A percentile compares a stretch with the other conserved stretches of the same genome.
Conservation (phyloP, 2,329 filamentous ascomycete genomes). For the Epichloe glyceriae region DNA sequence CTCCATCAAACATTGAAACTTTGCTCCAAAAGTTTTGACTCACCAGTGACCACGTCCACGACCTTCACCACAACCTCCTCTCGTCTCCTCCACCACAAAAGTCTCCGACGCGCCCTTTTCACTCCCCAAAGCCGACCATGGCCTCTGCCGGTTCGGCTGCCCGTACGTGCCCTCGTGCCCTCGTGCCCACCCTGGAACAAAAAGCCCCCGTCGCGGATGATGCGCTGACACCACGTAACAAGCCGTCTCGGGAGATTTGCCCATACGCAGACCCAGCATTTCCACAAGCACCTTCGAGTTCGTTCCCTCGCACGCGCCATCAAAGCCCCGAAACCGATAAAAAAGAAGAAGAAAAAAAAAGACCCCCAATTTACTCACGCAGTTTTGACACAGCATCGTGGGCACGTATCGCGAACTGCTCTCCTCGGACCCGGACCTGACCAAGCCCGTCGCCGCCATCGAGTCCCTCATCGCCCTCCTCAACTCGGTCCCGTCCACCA, state of each 20-base stretch:
- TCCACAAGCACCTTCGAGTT: conserved; percentile 12
- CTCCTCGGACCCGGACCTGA: conserved; percentile 63
- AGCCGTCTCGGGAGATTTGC: conserved; percentile 3
- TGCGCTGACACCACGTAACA: not conserved
- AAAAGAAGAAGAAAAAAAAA: not conserved
- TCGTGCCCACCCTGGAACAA: no score
- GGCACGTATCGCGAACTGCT: conserved; percentile 41
- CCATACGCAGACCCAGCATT: conserved; percentile 5
- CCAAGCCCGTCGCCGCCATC: conserved; percentile 91
- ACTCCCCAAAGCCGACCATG: conserved; percentile 1
- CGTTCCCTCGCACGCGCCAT: not conserved
- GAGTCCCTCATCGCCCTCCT: conserved; percentile 82
- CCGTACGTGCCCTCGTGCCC: not conserved
- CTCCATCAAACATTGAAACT: no score
- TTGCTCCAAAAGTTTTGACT: conserved; percentile 1
- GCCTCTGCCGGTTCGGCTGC: not conserved
- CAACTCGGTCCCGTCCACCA: conserved; percentile 64
- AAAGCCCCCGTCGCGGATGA: not conserved
- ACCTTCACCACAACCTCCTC: not conserved
- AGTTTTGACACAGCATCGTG: conserved; percentile 33
- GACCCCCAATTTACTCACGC: conserved; percentile 3
- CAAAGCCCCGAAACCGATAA: not conserved
- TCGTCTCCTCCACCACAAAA: not conserved
- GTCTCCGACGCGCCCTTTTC: not conserved
- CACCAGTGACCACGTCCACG: not conserved